A percentile compares a stretch with the other conserved stretches of the same genome.
phyloP scores from a whole-genome alignment of 805 yeast genomes.

The Nakazawaea anatomiae region DNA sequence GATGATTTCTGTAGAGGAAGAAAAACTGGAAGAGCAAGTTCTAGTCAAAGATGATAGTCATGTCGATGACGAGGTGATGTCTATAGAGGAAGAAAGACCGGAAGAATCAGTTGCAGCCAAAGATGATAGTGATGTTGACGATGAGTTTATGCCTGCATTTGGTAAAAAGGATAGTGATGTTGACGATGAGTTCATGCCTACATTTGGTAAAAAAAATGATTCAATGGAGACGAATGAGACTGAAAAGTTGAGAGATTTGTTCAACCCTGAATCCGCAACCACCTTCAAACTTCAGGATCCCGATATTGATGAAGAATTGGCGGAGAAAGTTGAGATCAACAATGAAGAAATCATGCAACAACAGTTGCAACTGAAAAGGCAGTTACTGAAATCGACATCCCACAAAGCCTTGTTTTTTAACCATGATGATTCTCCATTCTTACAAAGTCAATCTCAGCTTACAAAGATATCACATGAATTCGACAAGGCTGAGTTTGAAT shows the following conservation, averaged over 20 bases:
- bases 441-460: slow-evolving; percentile 78
- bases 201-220: slow-evolving; percentile 20
- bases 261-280: slow-evolving; percentile 21
- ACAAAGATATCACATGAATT: slow-evolving; percentile 44
- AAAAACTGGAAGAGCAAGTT: no score
- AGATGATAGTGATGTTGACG: slow-evolving; percentile 6
- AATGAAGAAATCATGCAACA: slow-evolving; percentile 21
- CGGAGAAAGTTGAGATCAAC: slow-evolving; percentile 21
- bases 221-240: slow-evolving; percentile 18
- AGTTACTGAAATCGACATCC: not conserved
- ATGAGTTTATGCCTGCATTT: slow-evolving; percentile 12
- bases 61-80: slow-evolving; percentile 12
- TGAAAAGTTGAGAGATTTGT: slow-evolving; percentile 30
- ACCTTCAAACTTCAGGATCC: slow-evolving; percentile 18
- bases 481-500: slow-evolving; percentile 44
- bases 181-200: slow-evolving; percentile 30
- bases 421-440: slow-evolving; percentile 81
- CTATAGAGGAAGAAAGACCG: slow-evolving; percentile 3
- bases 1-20: no score
- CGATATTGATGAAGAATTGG: slow-evolving; percentile 7
- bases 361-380: not conserved
- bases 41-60: no score
- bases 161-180: slow-evolving; percentile 12
- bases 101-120: no score
- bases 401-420: slow-evolving; percentile 64